Evolutionary conservation across 192 early-diverging fungal genomes (phyloP), one percentile per base, ranked within the genome.

Genomic region (Lobosporangium transversale): DNA sequence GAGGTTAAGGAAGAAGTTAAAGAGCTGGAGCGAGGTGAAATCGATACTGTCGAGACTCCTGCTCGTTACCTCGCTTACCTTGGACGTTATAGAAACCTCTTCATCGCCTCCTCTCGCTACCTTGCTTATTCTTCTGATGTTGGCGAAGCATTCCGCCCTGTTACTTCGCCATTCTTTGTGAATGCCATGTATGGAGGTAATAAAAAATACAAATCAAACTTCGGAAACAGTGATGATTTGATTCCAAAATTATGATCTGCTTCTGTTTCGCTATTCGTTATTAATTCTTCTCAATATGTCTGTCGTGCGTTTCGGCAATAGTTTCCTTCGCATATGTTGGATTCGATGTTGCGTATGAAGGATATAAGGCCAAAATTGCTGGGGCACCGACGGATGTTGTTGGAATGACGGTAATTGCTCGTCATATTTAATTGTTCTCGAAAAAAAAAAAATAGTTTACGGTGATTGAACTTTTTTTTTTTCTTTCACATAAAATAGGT

Each of bases 81-180:
- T 43, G 82, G 69, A 50, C 84, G 86, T 49, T 73, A 86, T 31
- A 75, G 70, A 45, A 80, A 66, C 7, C 73, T 81, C 35, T 56
- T 85, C 30, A 29, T 62, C 27, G 80, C 84, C 21, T 80, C 83
- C 1, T 68, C 80, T 17, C 84, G 86, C 26, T 85, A 85, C 35
- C 65, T 86, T 18, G 90, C 90, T 23, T 91, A 89, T 70, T 88
- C 88, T n/a, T 87, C 84, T 30, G 88, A 91, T 63, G 83, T 91
- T 26, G 90, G 90, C 32, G 90, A 91, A 58, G 89, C 89, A 1
- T 87, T 91, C 58, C 79, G 90, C 15, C 90, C 90, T 47, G 78
- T 91, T 30, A 87, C 88, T 10, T 37, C 63, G n/a, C 80, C 68
- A 11, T 2, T 62, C 12, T 45, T 91, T 23, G 90, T 91, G 42